Base-by-base conservation (phyloP, 1,284 basidiomycete species). In the Heterobasidion irregulare region DNA sequence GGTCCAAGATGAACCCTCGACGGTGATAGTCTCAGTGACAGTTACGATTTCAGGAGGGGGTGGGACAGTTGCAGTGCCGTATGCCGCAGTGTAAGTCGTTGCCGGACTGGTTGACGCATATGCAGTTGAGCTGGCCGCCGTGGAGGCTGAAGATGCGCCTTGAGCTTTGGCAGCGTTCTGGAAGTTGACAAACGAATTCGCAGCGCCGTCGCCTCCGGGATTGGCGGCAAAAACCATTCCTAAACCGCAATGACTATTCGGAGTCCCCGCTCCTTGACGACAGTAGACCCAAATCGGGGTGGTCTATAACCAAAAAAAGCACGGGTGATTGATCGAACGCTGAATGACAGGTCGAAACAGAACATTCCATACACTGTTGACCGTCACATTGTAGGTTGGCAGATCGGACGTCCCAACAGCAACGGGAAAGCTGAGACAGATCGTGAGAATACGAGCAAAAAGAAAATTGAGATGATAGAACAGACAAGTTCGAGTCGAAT, bases 191-290 rank as follows among this genome's bases (percentile, higher is more conserved):
- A 70, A 73, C 8, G 81, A 80, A 26, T 72, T 73, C 18, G 75
- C 70, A 19, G 69, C 66, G 60, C 82, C 76, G 33, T 78, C 71
- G 65, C 70, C 65, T 10, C 75, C 79, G 2, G 81, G 79, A 65
- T 84, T 84, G 60, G 84, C 69, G 16, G 81, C 80, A 64, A 84
- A 83, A 33, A 84, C 80, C 83, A 84, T 84, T 12, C 82, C 82
- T 57, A 75, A 68, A 58, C 71, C 65, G 52, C 82, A 84, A 61
- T 76, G 74, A 38, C 64, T 63, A 6, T 73, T 73, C 52, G 76
- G 72, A 35, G 75, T 71, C 26, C 61, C 53, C 12, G 67, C 61
- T 9, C 63, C 62, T 59, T 77, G 75, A 15, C 67, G 67, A 61
- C 76, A 78, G 70, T 76, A 85, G 18, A 81, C 73, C 84, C 84